phyloP scores from a whole-genome alignment of 768 basidiomycete species.

The Boletus eberwhitei region DNA sequence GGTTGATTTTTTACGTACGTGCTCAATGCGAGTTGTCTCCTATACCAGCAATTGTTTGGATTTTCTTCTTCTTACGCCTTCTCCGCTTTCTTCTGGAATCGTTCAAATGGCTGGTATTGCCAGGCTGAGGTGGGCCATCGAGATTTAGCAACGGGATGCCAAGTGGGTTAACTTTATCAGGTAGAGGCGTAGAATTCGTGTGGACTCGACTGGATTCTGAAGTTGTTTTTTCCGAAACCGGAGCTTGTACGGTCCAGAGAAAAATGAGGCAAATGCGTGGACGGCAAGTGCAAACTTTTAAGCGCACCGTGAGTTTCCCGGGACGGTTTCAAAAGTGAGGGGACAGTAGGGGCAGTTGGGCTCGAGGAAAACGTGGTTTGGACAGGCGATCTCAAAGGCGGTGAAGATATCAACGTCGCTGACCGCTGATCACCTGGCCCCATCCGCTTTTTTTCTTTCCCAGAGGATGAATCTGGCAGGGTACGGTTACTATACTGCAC shows the following conservation, averaged over 20 bases:
- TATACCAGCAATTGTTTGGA: slow-evolving; percentile 26
- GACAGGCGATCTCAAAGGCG: slow-evolving; percentile 1
- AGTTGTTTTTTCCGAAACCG: slow-evolving; percentile 7
- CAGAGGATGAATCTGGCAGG: slow-evolving; percentile 5
- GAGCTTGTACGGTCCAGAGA: slow-evolving; percentile 12
- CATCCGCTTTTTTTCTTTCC: slow-evolving; percentile 5
- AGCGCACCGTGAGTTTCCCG: slow-evolving; percentile 19
- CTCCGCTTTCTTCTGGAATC: slow-evolving; percentile 53
- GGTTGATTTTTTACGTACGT: slow-evolving; percentile 12
- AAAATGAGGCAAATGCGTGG: slow-evolving; percentile 13
- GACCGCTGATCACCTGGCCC: neutral
- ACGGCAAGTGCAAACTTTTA: slow-evolving; percentile 3
- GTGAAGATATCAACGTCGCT: slow-evolving; percentile 1
- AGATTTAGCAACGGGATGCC: slow-evolving; percentile 54
- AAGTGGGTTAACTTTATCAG: slow-evolving; percentile 13
- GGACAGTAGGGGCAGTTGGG: neutral
- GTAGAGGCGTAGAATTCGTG: neutral
- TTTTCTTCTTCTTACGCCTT: slow-evolving; percentile 53
- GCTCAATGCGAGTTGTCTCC: slow-evolving; percentile 12
- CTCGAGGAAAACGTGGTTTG: slow-evolving; percentile 3
- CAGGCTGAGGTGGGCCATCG: slow-evolving; percentile 40
- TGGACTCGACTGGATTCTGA: slow-evolving; percentile 5
- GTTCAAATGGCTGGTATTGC: slow-evolving; percentile 10
- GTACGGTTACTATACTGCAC: neutral
- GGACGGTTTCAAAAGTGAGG: neutral